Evolutionary conservation across 768 basidiomycete species (phyloP).

Genomic region (Suillus americanus): DNA sequence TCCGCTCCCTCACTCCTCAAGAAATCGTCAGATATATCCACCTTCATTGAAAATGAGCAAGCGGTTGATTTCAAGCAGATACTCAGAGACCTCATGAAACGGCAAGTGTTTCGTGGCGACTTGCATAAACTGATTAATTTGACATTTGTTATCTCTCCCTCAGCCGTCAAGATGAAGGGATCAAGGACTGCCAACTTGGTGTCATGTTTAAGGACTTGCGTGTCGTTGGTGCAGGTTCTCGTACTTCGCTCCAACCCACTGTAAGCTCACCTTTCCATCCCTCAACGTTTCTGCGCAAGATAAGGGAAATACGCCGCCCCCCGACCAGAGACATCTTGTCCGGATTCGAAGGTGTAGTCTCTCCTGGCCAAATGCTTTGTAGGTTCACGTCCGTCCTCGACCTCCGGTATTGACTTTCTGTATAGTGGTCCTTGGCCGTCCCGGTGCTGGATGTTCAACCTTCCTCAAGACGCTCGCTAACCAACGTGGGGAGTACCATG

Average conservation of each 20-base stretch:
- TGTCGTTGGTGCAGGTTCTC: slow-evolving; percentile 58
- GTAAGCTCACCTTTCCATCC: slow-evolving; percentile 66
- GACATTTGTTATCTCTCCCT: neutral
- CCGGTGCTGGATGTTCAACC: slow-evolving; percentile 83
- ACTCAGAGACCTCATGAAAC: slow-evolving; percentile 21
- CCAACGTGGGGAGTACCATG: slow-evolving; percentile 64
- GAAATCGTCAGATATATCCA: neutral
- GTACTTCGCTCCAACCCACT: slow-evolving; percentile 55
- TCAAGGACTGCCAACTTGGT: slow-evolving; percentile 54
- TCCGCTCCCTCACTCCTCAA: neutral
- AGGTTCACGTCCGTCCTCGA: slow-evolving; percentile 27
- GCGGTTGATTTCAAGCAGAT: slow-evolving; percentile 29
- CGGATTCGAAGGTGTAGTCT: slow-evolving; percentile 55
- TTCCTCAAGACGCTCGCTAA: slow-evolving; percentile 85
- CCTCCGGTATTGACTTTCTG: neutral
- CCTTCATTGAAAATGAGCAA: neutral
- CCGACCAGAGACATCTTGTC: slow-evolving; percentile 53
- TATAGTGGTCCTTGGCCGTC: slow-evolving; percentile 83
- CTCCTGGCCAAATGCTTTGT: slow-evolving; percentile 71
- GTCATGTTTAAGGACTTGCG: slow-evolving; percentile 57
- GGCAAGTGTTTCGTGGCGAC: slow-evolving; percentile 13
- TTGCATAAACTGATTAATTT: neutral
- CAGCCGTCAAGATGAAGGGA: slow-evolving; percentile 48
- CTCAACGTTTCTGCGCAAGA: slow-evolving; percentile 36
- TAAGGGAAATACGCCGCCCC: slow-evolving; percentile 56